Evolutionary conservation across 2,329 filamentous ascomycete genomes (phyloP), one percentile per base, ranked within the genome.

Genomic region (Rhinocladiella mackenziei): DNA sequence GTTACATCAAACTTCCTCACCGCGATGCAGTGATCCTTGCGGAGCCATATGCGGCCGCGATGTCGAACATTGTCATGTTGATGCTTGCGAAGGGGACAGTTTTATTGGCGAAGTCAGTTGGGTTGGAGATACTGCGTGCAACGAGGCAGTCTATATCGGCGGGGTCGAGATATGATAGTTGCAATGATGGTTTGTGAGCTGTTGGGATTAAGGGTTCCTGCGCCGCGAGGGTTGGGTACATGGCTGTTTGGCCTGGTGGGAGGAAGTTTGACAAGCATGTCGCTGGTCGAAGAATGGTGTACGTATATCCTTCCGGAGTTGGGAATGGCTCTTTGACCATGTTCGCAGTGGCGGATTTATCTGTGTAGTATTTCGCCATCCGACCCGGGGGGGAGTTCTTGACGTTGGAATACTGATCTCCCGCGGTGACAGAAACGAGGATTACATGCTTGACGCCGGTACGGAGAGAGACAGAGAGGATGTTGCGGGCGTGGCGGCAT

Each of bases 141-240:
- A 30, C 22, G 13, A 48, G 33, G 14, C 32, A 25, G n/a, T 39
- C 45, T 6, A 48, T 19, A 34, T 48, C 45, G 10, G 25, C 39
- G 3, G 39, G 39, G 9, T 43, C 45, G 15, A 48, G 45, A 8
- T 38, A 19, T 7, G 39, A 38, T n/a, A 43, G 17, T 11, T 17
- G 20, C 17, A 36, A 22, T 9, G 26, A 19, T 6, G 39, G 25
- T 7, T 20, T 11, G 32, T 37, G 11, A 3, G 39, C 45, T 4
- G 39, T 37, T 9, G 23, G 26, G 32, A 48, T 33, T 10, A 11
- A 38, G 2, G 39, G 39, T 11, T 37, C 15, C 26, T 31, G 11
- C 7, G 45, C 14, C 18, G 35, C 37, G 10, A 48, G 34, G 11
- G 35, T 30, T 11, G 45, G 45, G 29, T 48, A 48, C 45, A 43